Evolutionary conservation across 805 yeast genomes (phyloP).

Genomic region (Metschnikowia anglica): DNA sequence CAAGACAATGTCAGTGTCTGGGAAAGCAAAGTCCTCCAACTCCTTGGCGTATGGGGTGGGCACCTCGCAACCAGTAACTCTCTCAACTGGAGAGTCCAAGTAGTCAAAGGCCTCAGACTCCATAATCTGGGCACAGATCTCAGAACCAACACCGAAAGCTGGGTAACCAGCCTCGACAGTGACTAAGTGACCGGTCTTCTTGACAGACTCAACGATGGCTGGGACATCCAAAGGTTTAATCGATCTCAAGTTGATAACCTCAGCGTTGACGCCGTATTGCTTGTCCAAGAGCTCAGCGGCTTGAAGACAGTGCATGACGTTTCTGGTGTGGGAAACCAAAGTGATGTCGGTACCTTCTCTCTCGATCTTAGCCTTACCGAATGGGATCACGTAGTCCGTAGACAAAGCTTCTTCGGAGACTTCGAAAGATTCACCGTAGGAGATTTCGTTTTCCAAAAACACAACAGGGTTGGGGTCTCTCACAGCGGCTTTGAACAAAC

Average conservation of each 20-base stretch:
- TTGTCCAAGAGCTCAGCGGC: conserved; percentile 87
- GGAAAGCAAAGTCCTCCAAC: conserved; percentile 98
- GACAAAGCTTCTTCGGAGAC: conserved; percentile 85
- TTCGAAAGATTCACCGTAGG: conserved; percentile 89
- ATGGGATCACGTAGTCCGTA: conserved; percentile 87
- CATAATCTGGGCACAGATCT: conserved; percentile 96
- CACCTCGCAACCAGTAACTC: conserved; percentile 99
- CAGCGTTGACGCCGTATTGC: conserved; percentile 85
- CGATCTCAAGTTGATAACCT: conserved; percentile 92
- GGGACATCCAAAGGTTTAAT: conserved; percentile 95
- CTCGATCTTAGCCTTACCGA: conserved; percentile 95
- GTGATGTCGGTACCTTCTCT: conserved; percentile 89
- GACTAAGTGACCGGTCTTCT: conserved; percentile 94
- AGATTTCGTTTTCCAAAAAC: conserved; percentile 91
- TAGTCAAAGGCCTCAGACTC: conserved; percentile 98
- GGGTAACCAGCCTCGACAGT: conserved; percentile 99
- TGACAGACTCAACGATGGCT: conserved; percentile 80
- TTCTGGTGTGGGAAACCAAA: conserved; percentile 88
- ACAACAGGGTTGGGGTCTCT: conserved; percentile 99
- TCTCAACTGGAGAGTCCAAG: conserved; percentile 96
- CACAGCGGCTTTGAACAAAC: conserved; percentile 91
- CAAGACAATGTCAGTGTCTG: conserved; percentile 85
- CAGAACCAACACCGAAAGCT: conserved; percentile 97
- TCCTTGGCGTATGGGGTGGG: conserved; percentile 98
- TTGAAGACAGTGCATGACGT: conserved; percentile 78